Conservation (phyloP, 2,329 filamentous ascomycete genomes). For the Cladophialophora carrionii region DNA sequence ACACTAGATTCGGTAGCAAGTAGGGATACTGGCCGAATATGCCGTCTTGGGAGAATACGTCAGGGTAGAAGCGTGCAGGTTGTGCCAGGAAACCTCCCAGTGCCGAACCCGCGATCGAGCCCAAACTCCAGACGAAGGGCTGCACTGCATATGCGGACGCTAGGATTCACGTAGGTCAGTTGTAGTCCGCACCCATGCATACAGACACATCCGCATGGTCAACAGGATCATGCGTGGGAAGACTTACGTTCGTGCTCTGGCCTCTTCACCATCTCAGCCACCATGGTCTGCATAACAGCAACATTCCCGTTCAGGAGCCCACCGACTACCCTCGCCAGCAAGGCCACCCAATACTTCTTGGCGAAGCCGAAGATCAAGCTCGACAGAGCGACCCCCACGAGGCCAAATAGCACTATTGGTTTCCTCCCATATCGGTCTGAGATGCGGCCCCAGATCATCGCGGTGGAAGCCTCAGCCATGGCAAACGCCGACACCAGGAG, state of each 20-base stretch:
- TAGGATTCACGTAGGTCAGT: constrained; percentile 14
- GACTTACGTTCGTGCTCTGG: constrained; percentile 49
- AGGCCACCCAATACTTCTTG: constrained; percentile 49
- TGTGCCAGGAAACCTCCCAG: constrained; percentile 35
- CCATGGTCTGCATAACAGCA: constrained; percentile 74
- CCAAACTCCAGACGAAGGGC: constrained; percentile 36
- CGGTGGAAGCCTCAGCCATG: constrained; percentile 50
- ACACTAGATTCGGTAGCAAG: constrained; percentile 35
- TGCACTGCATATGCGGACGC: constrained; percentile 34
- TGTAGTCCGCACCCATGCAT: background rate
- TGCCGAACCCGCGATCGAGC: constrained; percentile 33
- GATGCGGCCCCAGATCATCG: constrained; percentile 50
- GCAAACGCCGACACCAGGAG: constrained; percentile 50
- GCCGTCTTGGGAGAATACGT: constrained; percentile 29
- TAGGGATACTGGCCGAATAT: constrained; percentile 37
- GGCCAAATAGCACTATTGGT: constrained; percentile 45
- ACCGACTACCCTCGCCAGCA: constrained; percentile 54
- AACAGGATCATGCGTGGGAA: background rate
- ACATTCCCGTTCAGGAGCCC: constrained; percentile 73
- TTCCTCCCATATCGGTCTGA: constrained; percentile 48
- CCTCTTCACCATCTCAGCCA: constrained; percentile 70
- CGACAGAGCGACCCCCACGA: constrained; percentile 47
- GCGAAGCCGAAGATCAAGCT: constrained; percentile 51
- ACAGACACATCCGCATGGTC: too few species aligned
- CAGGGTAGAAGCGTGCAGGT: constrained; percentile 32